Evolutionary conservation across 2,329 filamentous ascomycete genomes (phyloP).

Genomic region (Cladobotryum protrusum): DNA sequence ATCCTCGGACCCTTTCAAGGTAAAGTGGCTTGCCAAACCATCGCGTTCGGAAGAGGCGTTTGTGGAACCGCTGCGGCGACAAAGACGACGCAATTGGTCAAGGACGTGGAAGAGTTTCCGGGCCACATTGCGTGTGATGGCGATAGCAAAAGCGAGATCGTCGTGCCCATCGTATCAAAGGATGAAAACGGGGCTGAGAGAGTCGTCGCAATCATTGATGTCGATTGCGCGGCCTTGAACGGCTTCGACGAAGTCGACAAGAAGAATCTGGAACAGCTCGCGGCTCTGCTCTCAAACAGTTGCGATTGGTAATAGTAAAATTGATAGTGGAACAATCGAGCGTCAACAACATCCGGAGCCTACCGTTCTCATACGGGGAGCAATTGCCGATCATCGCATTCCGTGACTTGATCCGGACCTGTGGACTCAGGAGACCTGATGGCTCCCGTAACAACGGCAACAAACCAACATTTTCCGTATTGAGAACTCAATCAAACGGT

Average conservation of each 20-base stretch:
- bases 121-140: conserved; percentile 80
- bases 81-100: conserved; percentile 56
- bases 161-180: conserved; percentile 60
- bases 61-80: conserved; percentile 64
- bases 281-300: conserved; percentile 48
- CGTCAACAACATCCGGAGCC: too few relatives aligned
- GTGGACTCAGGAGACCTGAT: not conserved
- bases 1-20: conserved; percentile 78
- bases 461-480: not conserved
- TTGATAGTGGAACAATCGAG: too few relatives aligned
- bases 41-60: conserved; percentile 66
- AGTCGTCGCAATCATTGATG: conserved; percentile 70
- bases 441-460: not conserved
- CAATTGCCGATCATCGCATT: not conserved
- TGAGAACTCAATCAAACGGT: not conserved
- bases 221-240: conserved; percentile 62
- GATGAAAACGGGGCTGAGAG: conserved; percentile 28
- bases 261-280: conserved; percentile 59
- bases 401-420: not conserved
- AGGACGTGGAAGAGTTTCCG: conserved; percentile 67
- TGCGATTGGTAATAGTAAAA: conserved; percentile 56
- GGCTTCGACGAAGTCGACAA: conserved; percentile 67
- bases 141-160: conserved; percentile 71
- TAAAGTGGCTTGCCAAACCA: conserved; percentile 73
- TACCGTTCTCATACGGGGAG: not conserved